Evolutionary conservation across 495 filamentous ascomycete species (phyloP).

Genomic region (Xylaria telfairii): DNA sequence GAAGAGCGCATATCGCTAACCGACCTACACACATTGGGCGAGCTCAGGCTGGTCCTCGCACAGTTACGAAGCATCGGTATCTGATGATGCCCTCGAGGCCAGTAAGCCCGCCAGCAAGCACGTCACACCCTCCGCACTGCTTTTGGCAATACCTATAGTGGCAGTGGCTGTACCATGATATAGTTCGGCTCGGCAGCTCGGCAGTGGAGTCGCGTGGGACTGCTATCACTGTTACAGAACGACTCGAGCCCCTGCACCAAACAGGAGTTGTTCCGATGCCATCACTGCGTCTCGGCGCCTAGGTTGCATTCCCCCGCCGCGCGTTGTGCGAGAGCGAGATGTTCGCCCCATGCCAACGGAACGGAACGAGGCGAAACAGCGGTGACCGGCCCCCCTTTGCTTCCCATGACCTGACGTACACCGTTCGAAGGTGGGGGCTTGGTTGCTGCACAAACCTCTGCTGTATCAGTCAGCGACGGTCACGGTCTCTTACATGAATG

Average conservation of each 20-base stretch:
- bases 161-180: slow-evolving; percentile 14
- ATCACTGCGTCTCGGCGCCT: slow-evolving; percentile 13
- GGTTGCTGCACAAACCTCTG: background rate
- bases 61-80: background rate
- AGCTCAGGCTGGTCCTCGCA: background rate
- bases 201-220: slow-evolving; percentile 20
- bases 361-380: slow-evolving; percentile 12
- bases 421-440: background rate
- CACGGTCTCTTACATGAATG: slow-evolving; percentile 4
- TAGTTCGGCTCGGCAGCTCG: slow-evolving; percentile 23
- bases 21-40: background rate
- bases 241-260: background rate
- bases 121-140: background rate
- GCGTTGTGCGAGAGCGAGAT: background rate
- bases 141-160: background rate
- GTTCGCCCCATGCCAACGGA: background rate
- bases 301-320: background rate
- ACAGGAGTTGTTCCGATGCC: slow-evolving; percentile 6
- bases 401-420: background rate
- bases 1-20: slow-evolving; percentile 5
- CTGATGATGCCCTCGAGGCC: background rate
- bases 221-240: background rate
- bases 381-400: background rate
- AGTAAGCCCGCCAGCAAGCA: slow-evolving; percentile 3
- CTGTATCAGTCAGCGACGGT: background rate